Evolutionary conservation across 2,329 filamentous ascomycete genomes (phyloP), one percentile per base, ranked within the genome.

Genomic region (Alternaria ventricosa): DNA sequence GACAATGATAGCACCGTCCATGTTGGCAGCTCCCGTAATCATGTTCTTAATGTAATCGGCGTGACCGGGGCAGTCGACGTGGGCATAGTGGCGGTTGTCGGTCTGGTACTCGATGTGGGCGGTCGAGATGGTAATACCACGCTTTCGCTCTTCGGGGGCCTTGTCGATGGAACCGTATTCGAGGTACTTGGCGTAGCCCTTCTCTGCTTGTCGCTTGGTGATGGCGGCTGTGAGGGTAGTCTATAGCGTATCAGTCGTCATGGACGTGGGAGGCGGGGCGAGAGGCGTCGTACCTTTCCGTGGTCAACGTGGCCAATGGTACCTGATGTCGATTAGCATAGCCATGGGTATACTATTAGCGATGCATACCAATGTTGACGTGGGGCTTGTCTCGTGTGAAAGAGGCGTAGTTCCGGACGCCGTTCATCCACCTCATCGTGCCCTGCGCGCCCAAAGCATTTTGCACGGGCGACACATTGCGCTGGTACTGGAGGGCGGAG

Each of bases 21-120:
- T 99, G 87, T 94, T 97, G 78, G 96, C 95, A 68, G 96, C 94
- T 90, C 96, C 96, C 73, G 96, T 99, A 83, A 99, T 99, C 96
- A 99, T 99, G 91, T 99, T 99, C 90, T 99, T 99, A 87, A 99
- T 98, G 88, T 99, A 99, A 93, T 99, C 96, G 84, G 96, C 96
- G 91, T 99, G 96, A 84, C 96, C 96, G 63, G 96, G 96, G 85
- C 96, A 99, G 89, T 99, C 96, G 86, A 99, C 96, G 89, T 99
- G 96, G 78, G 96, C 96, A 86, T 99, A 99, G 87, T 99, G 96
- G 79, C 96, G 91, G 80, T 87, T 87, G 0, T 97, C 93, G 82
- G 96, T 99, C 75, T 93, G 85, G 87, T 98, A 99, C 87, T 99
- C 96, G 85, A 99, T 97, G 85, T 99, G 96, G 72, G 96, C 93